These are phyloP conservation scores for Acanthochlamys bracteata DNA, from an alignment of 106 monocot genomes.

Conservation along the genomic window DNA sequence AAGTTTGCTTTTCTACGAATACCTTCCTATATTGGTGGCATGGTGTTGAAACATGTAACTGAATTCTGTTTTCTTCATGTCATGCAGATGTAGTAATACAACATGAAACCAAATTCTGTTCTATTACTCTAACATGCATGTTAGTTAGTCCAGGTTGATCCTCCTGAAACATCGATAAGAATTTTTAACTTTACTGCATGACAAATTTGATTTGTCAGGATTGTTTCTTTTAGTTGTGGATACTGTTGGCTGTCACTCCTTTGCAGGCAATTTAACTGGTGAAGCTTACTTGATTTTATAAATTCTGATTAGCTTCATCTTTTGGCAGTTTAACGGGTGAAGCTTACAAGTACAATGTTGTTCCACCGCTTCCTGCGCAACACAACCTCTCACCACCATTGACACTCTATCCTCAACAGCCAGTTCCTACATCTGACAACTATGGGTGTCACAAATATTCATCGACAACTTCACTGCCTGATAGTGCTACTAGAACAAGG, in stretches of 20 bases:
- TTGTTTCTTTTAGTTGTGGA: not conserved
- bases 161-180: too few relatives aligned
- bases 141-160: too few relatives aligned
- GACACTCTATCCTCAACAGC: slow-evolving; percentile 83
- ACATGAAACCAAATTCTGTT: too few relatives aligned
- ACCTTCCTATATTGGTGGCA: too few relatives aligned
- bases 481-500: slow-evolving; percentile 33
- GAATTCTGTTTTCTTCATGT: too few relatives aligned
- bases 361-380: slow-evolving; percentile 78
- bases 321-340: slow-evolving; percentile 43
- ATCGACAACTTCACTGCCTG: slow-evolving; percentile 20
- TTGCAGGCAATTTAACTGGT: too few relatives aligned
- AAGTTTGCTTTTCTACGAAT: too few relatives aligned
- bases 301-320: not conserved
- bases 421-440: slow-evolving; percentile 40
- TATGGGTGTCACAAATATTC: slow-evolving; percentile 44
- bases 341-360: slow-evolving; percentile 45
- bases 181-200: too few relatives aligned
- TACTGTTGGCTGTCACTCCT: not conserved
- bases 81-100: too few relatives aligned
- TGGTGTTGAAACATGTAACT: too few relatives aligned
- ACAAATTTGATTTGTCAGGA: too few relatives aligned
- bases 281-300: not conserved
- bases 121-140: too few relatives aligned
- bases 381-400: slow-evolving; percentile 62